Percentiles rank a stretch among this genome's conserved stretches.
phyloP scores from a whole-genome alignment of 148 eudicot genomes.

The Dianthus caryophyllus region DNA sequence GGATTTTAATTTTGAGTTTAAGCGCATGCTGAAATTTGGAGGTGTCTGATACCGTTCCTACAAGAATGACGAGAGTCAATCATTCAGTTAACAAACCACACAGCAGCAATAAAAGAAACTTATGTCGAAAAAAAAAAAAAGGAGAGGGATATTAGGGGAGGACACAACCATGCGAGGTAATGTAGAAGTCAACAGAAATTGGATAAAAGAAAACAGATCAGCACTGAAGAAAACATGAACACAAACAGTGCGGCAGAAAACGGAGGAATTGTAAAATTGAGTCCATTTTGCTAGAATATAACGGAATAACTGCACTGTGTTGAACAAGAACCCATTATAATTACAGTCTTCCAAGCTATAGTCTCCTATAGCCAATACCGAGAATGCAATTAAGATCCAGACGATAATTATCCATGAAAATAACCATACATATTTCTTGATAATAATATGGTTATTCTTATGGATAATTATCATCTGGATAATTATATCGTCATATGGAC shows the following conservation, averaged over 20 bases:
- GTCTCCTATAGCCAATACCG: background rate
- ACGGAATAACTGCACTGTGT: background rate
- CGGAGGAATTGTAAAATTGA: background rate
- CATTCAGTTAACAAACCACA: background rate
- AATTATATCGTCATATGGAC: too few relatives aligned
- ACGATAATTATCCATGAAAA: background rate
- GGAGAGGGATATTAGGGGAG: background rate
- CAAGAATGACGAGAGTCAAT: constrained; percentile 20
- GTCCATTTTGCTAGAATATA: background rate
- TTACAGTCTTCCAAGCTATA: background rate
- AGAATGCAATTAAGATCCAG: background rate
- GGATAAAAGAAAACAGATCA: background rate
- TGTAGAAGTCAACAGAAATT: background rate
- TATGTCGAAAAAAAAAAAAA: background rate
- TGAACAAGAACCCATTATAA: background rate
- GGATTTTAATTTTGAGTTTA: constrained; percentile 53
- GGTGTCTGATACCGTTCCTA: constrained; percentile 74
- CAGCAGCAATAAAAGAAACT: background rate
- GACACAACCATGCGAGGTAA: background rate
- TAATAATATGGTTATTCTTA: background rate
- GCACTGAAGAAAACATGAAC: background rate
- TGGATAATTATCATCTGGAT: background rate
- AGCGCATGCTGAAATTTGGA: constrained; percentile 50
- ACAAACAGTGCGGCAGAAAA: background rate
- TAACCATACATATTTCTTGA: too few relatives aligned